These are phyloP conservation scores for Colletotrichum lindemuthianum DNA, from an alignment of 2,329 filamentous ascomycete genomes.

Conservation along the genomic window DNA sequence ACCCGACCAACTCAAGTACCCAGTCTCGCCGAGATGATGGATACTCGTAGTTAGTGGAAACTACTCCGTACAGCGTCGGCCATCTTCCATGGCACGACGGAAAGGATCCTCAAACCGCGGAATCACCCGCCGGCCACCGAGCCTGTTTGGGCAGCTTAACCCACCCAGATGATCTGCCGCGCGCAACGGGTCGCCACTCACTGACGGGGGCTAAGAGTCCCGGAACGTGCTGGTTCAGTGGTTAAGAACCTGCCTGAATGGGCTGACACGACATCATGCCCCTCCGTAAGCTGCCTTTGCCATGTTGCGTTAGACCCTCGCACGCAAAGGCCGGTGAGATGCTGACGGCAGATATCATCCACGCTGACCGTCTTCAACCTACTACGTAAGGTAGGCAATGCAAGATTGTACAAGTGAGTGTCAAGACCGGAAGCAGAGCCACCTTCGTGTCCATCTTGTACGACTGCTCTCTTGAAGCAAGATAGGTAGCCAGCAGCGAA, in stretches of 20 bases:
- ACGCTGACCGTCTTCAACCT: background rate
- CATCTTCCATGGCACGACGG: background rate
- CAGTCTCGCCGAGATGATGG: too few species aligned
- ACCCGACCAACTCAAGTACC: too few species aligned
- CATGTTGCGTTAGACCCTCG: slow-evolving; percentile 1
- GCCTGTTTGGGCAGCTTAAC: slow-evolving; percentile 21
- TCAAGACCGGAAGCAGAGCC: too few species aligned
- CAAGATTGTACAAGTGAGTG: too few species aligned
- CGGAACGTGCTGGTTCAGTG: slow-evolving; percentile 8
- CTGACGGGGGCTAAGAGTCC: too few species aligned
- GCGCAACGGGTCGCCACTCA: slow-evolving; percentile 25
- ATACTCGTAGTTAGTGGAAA: too few species aligned
- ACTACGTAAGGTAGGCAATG: too few species aligned
- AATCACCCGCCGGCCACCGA: slow-evolving; percentile 21
- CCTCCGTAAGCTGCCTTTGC: slow-evolving; percentile 8
- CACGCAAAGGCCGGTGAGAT: background rate
- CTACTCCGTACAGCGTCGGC: too few species aligned
- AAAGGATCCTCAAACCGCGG: slow-evolving; percentile 25
- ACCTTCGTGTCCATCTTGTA: too few species aligned
- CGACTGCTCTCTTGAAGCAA: too few species aligned
- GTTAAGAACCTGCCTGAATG: slow-evolving; percentile 26
- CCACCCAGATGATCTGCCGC: slow-evolving; percentile 27
- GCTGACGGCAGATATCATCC: background rate
- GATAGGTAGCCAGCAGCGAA: too few species aligned
- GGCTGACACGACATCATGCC: slow-evolving; percentile 22